Evolutionary conservation across 192 early-diverging fungal genomes (phyloP).

Genomic region (Fimicolochytrium jonesii): DNA sequence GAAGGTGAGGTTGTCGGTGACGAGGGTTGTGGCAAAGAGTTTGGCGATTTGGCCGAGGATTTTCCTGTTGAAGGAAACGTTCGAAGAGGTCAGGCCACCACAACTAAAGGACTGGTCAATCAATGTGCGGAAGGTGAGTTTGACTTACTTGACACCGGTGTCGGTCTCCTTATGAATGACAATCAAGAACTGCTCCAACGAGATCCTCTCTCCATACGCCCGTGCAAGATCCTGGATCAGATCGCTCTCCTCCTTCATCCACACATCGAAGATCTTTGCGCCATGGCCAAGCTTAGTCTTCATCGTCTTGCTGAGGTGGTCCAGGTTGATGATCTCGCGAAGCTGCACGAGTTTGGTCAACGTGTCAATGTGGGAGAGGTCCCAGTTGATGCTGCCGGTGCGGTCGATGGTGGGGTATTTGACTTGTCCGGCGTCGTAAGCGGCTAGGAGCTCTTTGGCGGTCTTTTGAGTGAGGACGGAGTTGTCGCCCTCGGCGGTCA

Average conservation of each 20-base stretch:
- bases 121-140: too few species aligned
- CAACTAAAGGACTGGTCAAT: too few species aligned
- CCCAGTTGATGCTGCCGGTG: constrained; percentile 44
- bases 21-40: constrained; percentile 47
- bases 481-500: constrained; percentile 80
- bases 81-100: too few species aligned
- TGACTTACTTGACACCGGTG: constrained; percentile 22
- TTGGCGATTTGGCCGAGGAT: constrained; percentile 41
- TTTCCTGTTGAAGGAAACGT: too few species aligned
- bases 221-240: constrained; percentile 61
- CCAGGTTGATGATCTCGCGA: constrained; percentile 28
- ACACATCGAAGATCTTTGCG: constrained; percentile 60
- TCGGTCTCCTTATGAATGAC: constrained; percentile 33
- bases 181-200: constrained; percentile 52
- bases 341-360: constrained; percentile 39
- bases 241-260: constrained; percentile 74
- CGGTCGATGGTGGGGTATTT: constrained; percentile 37
- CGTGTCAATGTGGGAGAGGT: constrained; percentile 37
- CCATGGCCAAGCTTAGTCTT: constrained; percentile 47
- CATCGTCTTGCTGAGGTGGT: constrained; percentile 47
- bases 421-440: constrained; percentile 42
- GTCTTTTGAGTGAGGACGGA: constrained; percentile 73
- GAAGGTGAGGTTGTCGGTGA: constrained; percentile 55
- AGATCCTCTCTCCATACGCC: constrained; percentile 64
- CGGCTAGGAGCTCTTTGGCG: constrained; percentile 65